Percentiles rank a stretch among this genome's conserved stretches.
These are phyloP conservation scores for Pyrus betulifolia DNA, from an alignment of 306 rosid species.

Conservation along the genomic window DNA sequence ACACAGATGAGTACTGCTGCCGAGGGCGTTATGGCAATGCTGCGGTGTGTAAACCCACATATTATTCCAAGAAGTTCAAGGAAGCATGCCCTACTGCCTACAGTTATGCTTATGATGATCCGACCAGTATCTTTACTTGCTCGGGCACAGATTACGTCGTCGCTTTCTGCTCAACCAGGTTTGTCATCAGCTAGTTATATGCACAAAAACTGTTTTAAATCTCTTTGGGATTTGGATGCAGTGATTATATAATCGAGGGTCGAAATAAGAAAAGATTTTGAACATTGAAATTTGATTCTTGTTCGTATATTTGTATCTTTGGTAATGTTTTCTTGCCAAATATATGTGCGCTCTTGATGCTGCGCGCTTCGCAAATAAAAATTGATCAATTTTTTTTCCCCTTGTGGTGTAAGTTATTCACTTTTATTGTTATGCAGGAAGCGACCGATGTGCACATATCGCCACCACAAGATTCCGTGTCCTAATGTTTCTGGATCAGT, in stretches of 20 bases:
- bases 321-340: background rate
- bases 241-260: background rate
- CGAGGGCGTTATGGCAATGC: constrained; percentile 69
- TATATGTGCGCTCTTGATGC: background rate
- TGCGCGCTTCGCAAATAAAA: background rate
- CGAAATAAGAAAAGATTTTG: background rate
- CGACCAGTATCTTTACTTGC: constrained; percentile 70
- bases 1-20: constrained; percentile 83
- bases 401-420: background rate
- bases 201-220: background rate
- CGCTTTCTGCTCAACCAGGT: constrained; percentile 81
- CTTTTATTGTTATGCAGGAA: constrained; percentile 35
- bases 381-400: background rate
- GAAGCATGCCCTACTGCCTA: constrained; percentile 76
- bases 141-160: constrained; percentile 57
- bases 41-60: constrained; percentile 52
- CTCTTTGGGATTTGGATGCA: background rate
- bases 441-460: constrained; percentile 56
- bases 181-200: background rate
- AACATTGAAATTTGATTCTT: too few relatives aligned
- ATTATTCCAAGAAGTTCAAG: constrained; percentile 75
- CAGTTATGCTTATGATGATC: constrained; percentile 94
- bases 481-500: constrained; percentile 34
- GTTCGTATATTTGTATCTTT: background rate
- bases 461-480: constrained; percentile 48